phyloP scores from a whole-genome alignment of 164 flowering plant species.

The Vitis rotundifolia region DNA sequence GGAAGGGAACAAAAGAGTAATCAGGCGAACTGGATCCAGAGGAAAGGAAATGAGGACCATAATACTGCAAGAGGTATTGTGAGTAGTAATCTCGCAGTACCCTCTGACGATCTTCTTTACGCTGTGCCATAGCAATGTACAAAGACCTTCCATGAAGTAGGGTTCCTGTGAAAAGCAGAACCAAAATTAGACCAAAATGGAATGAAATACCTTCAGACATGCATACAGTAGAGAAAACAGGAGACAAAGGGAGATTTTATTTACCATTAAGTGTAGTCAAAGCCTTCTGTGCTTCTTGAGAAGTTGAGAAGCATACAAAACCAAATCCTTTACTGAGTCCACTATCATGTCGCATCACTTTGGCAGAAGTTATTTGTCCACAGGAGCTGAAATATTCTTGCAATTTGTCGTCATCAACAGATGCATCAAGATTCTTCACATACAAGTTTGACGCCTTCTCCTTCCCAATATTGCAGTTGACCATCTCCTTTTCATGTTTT shows the following conservation, averaged over 20 bases:
- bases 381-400: constrained; percentile 27
- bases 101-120: constrained; percentile 18
- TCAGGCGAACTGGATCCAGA: neutral
- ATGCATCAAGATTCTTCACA: constrained; percentile 34
- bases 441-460: constrained; percentile 33
- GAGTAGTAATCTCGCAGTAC: neutral
- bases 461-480: constrained; percentile 1
- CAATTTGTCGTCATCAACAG: constrained; percentile 30
- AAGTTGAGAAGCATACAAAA: constrained; percentile 39
- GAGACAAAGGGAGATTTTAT: neutral
- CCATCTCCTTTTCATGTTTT: constrained; percentile 6
- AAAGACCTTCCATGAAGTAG: constrained; percentile 19
- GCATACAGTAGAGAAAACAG: neutral
- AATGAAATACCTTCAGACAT: neutral
- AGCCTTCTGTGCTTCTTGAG: constrained; percentile 29
- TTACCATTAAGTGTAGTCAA: constrained; percentile 22
- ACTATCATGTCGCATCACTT: constrained; percentile 28
- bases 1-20: constrained; percentile 5
- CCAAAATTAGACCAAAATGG: neutral
- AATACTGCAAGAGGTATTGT: neutral
- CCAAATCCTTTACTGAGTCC: constrained; percentile 47
- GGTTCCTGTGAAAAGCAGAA: neutral
- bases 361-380: constrained; percentile 39
- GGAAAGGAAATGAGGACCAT: neutral
- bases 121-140: constrained; percentile 26